These are phyloP conservation scores for Viridothelium virens DNA, from an alignment of 495 filamentous ascomycete species.

Conservation along the genomic window DNA sequence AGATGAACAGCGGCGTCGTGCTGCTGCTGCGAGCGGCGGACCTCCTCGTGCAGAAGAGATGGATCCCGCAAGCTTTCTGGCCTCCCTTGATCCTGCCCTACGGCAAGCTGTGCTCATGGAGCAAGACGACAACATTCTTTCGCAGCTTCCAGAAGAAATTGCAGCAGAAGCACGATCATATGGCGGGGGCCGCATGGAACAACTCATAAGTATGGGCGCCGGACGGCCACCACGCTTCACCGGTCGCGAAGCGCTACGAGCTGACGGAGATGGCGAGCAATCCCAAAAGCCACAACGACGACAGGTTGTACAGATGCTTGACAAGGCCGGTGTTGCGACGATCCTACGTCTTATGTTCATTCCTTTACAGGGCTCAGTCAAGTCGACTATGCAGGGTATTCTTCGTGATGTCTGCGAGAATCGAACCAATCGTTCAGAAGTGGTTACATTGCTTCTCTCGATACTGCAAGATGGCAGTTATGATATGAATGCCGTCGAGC, in stretches of 20 bases:
- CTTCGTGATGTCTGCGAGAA: constrained; percentile 88
- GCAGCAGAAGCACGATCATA: constrained; percentile 66
- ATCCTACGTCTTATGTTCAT: constrained; percentile 95
- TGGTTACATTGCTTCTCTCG: constrained; percentile 85
- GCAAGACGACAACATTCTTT: constrained; percentile 80
- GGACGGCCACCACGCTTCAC: constrained; percentile 43
- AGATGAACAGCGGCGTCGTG: constrained; percentile 58
- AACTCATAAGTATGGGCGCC: constrained; percentile 49
- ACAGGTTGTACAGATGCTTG: constrained; percentile 87
- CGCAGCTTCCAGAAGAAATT: constrained; percentile 69
- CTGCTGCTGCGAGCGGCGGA: constrained; percentile 31
- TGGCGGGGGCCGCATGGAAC: constrained; percentile 39
- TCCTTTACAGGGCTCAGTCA: constrained; percentile 73
- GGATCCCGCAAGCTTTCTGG: constrained; percentile 85
- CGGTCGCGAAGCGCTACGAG: constrained; percentile 31
- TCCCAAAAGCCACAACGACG: constrained; percentile 58
- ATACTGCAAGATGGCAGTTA: constrained; percentile 94
- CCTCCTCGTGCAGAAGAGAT: constrained; percentile 61
- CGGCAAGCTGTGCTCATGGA: constrained; percentile 82
- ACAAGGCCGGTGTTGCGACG: constrained; percentile 91
- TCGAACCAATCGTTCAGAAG: constrained; percentile 84
- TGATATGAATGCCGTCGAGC: constrained; percentile 87
- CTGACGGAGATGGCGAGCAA: constrained; percentile 9
- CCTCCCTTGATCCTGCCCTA: constrained; percentile 77
- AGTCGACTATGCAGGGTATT: constrained; percentile 72